phyloP scores from a whole-genome alignment of 2,329 filamentous ascomycete species.

The Gnomoniopsis sp. region DNA sequence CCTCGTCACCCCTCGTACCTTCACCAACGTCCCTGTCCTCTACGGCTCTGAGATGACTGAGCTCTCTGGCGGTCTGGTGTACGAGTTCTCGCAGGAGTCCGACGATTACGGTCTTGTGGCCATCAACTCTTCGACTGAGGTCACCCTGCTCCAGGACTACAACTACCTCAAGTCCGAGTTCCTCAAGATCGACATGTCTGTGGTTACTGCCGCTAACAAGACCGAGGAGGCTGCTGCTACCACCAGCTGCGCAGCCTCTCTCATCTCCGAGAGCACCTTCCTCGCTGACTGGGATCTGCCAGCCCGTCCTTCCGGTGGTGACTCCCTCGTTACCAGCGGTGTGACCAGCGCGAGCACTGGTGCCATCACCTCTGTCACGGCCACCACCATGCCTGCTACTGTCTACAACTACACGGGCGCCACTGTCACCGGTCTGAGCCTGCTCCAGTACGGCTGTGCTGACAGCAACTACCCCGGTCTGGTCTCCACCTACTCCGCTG shows the following conservation, averaged over 20 bases:
- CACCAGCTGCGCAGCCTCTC: slow-evolving; percentile 57
- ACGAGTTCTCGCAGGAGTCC: slow-evolving; percentile 69
- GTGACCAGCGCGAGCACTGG: slow-evolving; percentile 59
- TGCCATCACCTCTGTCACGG: slow-evolving; percentile 44
- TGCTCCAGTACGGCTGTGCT: slow-evolving; percentile 12
- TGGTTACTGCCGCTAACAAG: slow-evolving; percentile 58
- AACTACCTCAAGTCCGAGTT: slow-evolving; percentile 69
- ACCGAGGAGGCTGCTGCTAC: slow-evolving; percentile 49
- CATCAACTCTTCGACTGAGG: slow-evolving; percentile 51
- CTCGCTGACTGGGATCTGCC: slow-evolving; percentile 73
- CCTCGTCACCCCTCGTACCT: slow-evolving; percentile 59
- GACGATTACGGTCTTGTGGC: slow-evolving; percentile 60
- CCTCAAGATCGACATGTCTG: slow-evolving; percentile 64
- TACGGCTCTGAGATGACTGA: slow-evolving; percentile 65
- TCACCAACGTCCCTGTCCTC: slow-evolving; percentile 68
- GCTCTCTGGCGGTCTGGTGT: slow-evolving; percentile 69
- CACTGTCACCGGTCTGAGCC: slow-evolving; percentile 13
- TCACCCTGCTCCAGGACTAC: slow-evolving; percentile 56
- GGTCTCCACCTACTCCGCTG: slow-evolving; percentile 17
- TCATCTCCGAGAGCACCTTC: slow-evolving; percentile 67
- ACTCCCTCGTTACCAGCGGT: slow-evolving; percentile 70
- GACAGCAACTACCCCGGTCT: slow-evolving; percentile 18
- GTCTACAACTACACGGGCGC: slow-evolving; percentile 18
- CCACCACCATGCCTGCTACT: slow-evolving; percentile 17
- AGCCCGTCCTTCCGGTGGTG: slow-evolving; percentile 58